Conservation (phyloP, 257 asterid genomes). For the Penstemon barbatus region DNA sequence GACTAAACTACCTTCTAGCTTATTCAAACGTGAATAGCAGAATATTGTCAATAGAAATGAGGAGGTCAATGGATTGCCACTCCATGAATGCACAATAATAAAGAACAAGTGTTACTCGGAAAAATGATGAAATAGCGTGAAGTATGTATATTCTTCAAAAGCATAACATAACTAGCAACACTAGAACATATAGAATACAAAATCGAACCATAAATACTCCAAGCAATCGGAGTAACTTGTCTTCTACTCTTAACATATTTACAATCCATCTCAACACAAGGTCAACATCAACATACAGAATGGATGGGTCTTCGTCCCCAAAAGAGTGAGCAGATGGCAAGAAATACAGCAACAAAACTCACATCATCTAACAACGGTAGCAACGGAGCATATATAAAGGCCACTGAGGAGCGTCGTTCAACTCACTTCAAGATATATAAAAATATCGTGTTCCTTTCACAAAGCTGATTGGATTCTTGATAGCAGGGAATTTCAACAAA, state of each 20-base stretch:
- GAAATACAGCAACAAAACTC: conserved; percentile 36
- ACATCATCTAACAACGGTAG: conserved; percentile 29
- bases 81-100: too few species aligned
- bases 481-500: neutral
- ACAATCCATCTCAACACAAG: conserved; percentile 31
- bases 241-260: conserved; percentile 43
- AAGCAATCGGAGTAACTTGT: conserved; percentile 27
- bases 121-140: too few species aligned
- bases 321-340: conserved; percentile 30
- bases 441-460: conserved; percentile 18
- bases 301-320: conserved; percentile 29
- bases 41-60: neutral
- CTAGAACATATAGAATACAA: neutral
- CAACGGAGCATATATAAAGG: conserved; percentile 15
- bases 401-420: conserved; percentile 39
- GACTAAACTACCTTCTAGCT: neutral
- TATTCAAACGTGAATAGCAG: neutral
- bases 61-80: neutral
- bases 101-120: too few species aligned
- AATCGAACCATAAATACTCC: conserved; percentile 11
- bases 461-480: conserved; percentile 5
- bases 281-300: conserved; percentile 35
- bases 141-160: conserved; percentile 15
- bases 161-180: neutral
- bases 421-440: conserved; percentile 33